Evolutionary conservation across 208 protist genomes (phyloP), one percentile per base, ranked within the genome.

Genomic region (Wallacemonas sp.): DNA sequence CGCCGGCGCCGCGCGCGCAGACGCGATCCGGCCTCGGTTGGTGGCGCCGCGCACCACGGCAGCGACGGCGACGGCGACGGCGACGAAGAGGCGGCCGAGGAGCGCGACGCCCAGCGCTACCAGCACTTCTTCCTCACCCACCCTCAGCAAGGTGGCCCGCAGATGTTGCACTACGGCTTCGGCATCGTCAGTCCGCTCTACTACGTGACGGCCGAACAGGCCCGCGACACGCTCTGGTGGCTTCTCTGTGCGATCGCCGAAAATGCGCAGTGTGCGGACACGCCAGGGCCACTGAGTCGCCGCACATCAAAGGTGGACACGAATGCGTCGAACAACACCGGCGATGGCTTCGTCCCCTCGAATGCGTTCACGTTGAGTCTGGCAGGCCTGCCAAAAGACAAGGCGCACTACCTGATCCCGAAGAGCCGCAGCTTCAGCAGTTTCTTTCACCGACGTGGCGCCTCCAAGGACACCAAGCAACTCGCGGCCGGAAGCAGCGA

Each of bases 201-300:
- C 62, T 62, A 76, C 48, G 61, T 88, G 32, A 72, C 64, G 54
- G 66, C 70, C n/a, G 82, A 84, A 62, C 75, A 88, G 48, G 82
- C 78, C 0, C 78, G 78, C 29, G 82, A 88, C 52, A 79, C 69
- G 54, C 82, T 88, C 72, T 85, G 74, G 75, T 52, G 82, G 61
- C 73, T 88, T 60, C 70, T 88, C 27, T 80, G 78, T 65, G 65
- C 78, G 23, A 66, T 88, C 9, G 78, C 71, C 26, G 73, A 71
- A 0, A 84, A 84, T 66, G 60, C 65, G 26, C 52, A 29, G 26
- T 49, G 65, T 24, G 52, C 56, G 16, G 62, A 70, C 19, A 56
- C 27, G 27, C 36, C 33, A 64, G n/a, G 24, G 23, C 8, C 47
- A 19, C 47, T 32, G 23, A 55, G 41, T 47, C 41, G 41, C 41